Evolutionary conservation across 129 eudicot genomes (phyloP), one percentile per base, ranked within the genome.

Genomic region (Centella asiatica): DNA sequence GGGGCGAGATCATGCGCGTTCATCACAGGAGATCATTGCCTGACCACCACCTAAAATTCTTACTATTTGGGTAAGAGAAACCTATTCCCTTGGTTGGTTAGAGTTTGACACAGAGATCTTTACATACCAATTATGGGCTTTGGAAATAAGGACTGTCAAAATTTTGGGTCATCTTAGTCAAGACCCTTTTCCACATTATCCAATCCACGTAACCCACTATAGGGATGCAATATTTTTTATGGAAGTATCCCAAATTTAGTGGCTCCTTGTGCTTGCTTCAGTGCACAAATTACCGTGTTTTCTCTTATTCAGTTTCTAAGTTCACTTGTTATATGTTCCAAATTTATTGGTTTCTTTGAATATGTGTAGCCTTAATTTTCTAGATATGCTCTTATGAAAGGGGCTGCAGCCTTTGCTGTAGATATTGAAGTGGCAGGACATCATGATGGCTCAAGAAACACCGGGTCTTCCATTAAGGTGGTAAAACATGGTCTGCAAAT

Each of bases 301-400:
- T 42, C 33, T 60, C 33, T 60, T 33, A 1, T 1, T 59, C 4
- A 4, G 15, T 60, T 20, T 33, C 3, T 9, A 59, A 4, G 9
- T 23, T 17, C 11, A 14, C 22, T 33, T 7, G 6, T 39, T 12
- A 29, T 40, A 14, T 60, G 7, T 9, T 8, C 5, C 25, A 11
- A 24, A 24, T 24, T 34, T 40, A 10, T 14, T 69, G 58, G 29
- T 55, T 49, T 29, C 40, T 69, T 50, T 33, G 40, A 72, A 46
- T 57, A 1, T 39, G 63, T 73, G 34, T 42, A 60, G 68, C 68
- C 88, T 78, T 74, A 78, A 83, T 60, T 44, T 33, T 49, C 62
- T 44, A 90, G 97, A 74, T 86, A 84, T 70, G 98, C 98, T 29
- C 95, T 92, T 31, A 47, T 53, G 61, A 49, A 82, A 66, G 98